phyloP scores from a whole-genome alignment of 306 rosid species.

The Dryas drummondii region DNA sequence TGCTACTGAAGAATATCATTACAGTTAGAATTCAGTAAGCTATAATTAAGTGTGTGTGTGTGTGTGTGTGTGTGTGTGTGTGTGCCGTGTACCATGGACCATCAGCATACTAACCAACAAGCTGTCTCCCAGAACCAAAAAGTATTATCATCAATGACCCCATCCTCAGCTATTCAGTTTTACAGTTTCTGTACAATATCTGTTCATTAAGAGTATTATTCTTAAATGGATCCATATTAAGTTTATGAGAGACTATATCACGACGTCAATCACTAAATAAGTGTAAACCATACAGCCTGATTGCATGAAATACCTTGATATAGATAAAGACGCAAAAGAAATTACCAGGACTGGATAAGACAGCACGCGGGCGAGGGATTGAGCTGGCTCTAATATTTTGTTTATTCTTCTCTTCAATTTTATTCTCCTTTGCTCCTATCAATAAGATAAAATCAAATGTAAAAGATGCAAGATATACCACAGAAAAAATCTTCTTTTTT shows the following conservation, averaged over 20 bases:
- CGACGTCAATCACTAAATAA: neutral
- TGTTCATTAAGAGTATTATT: neutral
- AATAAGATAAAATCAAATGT: constrained; percentile 32
- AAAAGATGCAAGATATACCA: constrained; percentile 19
- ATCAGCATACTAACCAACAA: neutral
- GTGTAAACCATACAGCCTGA: neutral
- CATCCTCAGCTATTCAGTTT: neutral
- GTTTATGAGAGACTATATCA: neutral
- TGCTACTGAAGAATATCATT: neutral
- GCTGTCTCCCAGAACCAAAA: neutral
- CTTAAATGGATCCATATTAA: neutral
- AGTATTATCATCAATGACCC: neutral
- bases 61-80: neutral
- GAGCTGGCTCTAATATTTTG: constrained; percentile 53
- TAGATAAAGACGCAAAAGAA: neutral
- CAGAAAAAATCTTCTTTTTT: no score
- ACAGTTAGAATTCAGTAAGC: neutral
- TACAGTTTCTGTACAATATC: neutral
- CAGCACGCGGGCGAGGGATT: constrained; percentile 81
- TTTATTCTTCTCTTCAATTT: constrained; percentile 42
- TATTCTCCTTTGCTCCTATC: constrained; percentile 34
- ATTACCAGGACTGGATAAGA: constrained; percentile 87
- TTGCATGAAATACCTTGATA: neutral
- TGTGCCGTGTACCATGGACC: neutral
- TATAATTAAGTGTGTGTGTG: neutral